Conservation (phyloP, 225 moss, liverwort and hornwort species). For the Polytrichum commune region DNA sequence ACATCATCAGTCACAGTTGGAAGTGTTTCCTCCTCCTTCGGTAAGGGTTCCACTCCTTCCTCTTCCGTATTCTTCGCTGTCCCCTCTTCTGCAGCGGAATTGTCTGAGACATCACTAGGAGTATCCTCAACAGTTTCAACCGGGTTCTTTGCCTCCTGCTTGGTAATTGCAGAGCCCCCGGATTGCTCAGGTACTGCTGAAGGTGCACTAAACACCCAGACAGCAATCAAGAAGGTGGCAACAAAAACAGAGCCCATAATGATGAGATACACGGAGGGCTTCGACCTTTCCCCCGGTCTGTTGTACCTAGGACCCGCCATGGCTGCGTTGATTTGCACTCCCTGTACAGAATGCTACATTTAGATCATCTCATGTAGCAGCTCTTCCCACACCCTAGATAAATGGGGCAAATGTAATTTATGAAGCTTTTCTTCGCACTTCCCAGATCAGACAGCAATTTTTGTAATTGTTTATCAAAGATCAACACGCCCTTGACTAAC, state of each 20-base stretch:
- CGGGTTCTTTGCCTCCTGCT: neutral
- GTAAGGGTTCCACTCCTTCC: neutral
- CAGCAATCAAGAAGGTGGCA: constrained; percentile 56
- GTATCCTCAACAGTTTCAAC: constrained; percentile 5
- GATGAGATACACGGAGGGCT: constrained; percentile 38
- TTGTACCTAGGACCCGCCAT: constrained; percentile 25
- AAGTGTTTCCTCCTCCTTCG: constrained; percentile 1
- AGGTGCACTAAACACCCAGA: constrained; percentile 67
- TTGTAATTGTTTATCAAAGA: no score
- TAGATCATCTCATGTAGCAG: no score
- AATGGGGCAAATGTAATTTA: no score
- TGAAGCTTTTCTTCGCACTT: no score
- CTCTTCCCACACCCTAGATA: no score
- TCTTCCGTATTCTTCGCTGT: constrained; percentile 4
- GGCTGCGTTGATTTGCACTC: neutral
- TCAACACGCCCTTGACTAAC: no score
- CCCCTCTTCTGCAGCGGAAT: neutral
- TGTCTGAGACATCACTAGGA: constrained; percentile 10
- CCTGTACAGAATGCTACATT: neutral
- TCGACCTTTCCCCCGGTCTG: constrained; percentile 37
- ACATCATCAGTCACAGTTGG: no score
- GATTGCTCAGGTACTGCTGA: constrained; percentile 22
- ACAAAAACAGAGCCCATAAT: constrained; percentile 37
- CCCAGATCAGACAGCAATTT: no score
- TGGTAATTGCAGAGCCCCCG: neutral